A percentile compares a stretch with the other conserved stretches of the same genome.
These are phyloP conservation scores for Penicillium rolfsii DNA, from an alignment of 2,329 filamentous ascomycete species.

Conservation along the genomic window DNA sequence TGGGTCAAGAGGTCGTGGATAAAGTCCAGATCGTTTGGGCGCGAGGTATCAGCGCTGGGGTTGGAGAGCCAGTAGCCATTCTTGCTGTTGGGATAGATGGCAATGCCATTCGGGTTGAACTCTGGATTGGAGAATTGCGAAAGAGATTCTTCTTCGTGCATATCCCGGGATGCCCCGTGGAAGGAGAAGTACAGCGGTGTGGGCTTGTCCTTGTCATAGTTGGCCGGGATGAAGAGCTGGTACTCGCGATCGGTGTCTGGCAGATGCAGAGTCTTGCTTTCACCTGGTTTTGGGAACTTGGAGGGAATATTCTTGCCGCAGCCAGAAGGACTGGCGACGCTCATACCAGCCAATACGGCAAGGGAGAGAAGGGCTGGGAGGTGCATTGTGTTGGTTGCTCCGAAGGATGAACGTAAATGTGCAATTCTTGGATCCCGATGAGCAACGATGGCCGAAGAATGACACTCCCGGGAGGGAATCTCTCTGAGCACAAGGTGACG, in stretches of 20 bases:
- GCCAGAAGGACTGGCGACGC: constrained; percentile 17
- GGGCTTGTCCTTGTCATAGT: constrained; percentile 43
- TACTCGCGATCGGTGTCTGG: constrained; percentile 28
- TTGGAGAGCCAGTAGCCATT: constrained; percentile 40
- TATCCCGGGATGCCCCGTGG: constrained; percentile 48
- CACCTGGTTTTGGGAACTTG: constrained; percentile 23
- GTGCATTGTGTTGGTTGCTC: constrained; percentile 3
- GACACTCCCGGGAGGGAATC: neutral
- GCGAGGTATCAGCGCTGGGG: constrained; percentile 35
- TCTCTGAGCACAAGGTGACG: neutral
- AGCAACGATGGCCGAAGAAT: neutral
- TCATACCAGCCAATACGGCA: constrained; percentile 6
- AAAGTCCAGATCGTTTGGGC: constrained; percentile 51
- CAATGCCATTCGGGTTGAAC: constrained; percentile 50
- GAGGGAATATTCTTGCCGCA: constrained; percentile 26
- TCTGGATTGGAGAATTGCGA: constrained; percentile 52
- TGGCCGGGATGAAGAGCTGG: constrained; percentile 30
- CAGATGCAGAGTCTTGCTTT: constrained; percentile 15
- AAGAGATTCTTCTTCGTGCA: constrained; percentile 45
- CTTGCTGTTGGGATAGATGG: constrained; percentile 53
- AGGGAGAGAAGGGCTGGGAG: constrained; percentile 14
- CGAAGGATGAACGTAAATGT: neutral
- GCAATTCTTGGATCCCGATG: neutral
- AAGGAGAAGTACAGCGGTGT: constrained; percentile 54
- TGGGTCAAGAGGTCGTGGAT: constrained; percentile 48